These are phyloP conservation scores for Durio zibethinus DNA, from an alignment of 345 rosid species.

Conservation along the genomic window DNA sequence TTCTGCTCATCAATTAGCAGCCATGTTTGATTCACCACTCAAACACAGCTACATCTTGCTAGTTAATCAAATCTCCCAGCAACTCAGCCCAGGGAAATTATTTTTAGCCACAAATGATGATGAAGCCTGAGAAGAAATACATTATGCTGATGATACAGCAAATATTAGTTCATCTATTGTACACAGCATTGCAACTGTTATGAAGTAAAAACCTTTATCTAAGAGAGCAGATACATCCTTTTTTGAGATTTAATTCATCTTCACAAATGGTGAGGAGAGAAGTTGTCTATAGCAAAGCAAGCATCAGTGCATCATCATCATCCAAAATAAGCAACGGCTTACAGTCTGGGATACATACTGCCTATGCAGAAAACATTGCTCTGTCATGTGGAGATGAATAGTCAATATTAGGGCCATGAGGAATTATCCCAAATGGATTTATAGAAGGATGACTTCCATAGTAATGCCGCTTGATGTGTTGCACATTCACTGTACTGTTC, in stretches of 20 bases:
- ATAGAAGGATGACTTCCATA: conserved; percentile 77
- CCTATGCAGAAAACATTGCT: conserved; percentile 40
- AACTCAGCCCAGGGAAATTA: neutral
- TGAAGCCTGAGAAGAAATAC: neutral
- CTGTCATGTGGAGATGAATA: conserved; percentile 57
- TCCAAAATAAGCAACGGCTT: neutral
- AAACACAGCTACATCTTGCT: too few species aligned
- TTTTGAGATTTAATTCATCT: neutral
- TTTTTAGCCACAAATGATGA: neutral
- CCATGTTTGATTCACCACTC: too few species aligned
- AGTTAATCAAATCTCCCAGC: neutral
- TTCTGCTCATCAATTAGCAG: too few species aligned
- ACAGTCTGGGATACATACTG: neutral
- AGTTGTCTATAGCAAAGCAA: neutral
- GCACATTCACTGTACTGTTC: conserved; percentile 57
- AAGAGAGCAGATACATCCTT: neutral
- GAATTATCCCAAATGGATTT: conserved; percentile 63
- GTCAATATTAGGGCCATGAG: conserved; percentile 60
- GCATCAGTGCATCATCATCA: neutral
- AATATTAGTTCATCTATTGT: too few species aligned
- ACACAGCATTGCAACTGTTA: neutral
- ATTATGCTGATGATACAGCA: neutral
- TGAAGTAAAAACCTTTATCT: neutral
- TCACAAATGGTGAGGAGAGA: neutral
- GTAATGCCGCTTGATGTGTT: conserved; percentile 67